Base-by-base conservation (phyloP, 2,329 filamentous ascomycete genomes). In the Fusarium pilosicola region DNA sequence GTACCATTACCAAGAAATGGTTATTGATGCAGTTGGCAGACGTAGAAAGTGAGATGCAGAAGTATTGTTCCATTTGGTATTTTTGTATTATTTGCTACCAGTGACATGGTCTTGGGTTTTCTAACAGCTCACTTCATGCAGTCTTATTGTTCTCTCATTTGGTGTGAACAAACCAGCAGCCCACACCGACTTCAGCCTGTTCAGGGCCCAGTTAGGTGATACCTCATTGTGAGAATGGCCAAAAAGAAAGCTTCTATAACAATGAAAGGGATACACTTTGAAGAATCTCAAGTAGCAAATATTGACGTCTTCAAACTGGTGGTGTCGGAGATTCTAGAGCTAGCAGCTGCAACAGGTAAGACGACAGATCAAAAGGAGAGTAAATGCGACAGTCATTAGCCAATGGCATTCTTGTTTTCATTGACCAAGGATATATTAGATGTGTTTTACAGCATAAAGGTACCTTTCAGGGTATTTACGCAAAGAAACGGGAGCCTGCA, bases 121-220 rank as follows among this genome's bases (percentile, higher is more conserved):
- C 4, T 2, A 0, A 15, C 4, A 36, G 17, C 14, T n/a, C 10
- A 30, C 2, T 28, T 5, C 11, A 30, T 17, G 30, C 42, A 49
- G 2, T 14, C 2, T 24, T 20, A 24, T 34, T 58, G 18, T 36
- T 36, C 20, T n/a, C 9, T 5, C 11, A 28, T 20, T 12, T 30
- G 20, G 32, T 0, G 18, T 11, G 55, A 36, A 48, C 24, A 48
- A 49, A 22, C 24, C 1, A 1, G 8, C n/a, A 26, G 41, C 14
- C 17, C 11, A 9, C 5, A 17, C 2, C 22, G 24, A 14, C 30
- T 28, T 6, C 20, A 52, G 15, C 12, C 12, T 20, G 13, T 15
- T 20, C 3, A 51, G 20, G 5, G 0, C 0, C 22, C 30, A 20
- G 3, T 2, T 5, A 5, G 0, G 9, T 2, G 3, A 52, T 24